Evolutionary conservation across 768 basidiomycete genomes (phyloP).

Genomic region (Boletus bicolor): DNA sequence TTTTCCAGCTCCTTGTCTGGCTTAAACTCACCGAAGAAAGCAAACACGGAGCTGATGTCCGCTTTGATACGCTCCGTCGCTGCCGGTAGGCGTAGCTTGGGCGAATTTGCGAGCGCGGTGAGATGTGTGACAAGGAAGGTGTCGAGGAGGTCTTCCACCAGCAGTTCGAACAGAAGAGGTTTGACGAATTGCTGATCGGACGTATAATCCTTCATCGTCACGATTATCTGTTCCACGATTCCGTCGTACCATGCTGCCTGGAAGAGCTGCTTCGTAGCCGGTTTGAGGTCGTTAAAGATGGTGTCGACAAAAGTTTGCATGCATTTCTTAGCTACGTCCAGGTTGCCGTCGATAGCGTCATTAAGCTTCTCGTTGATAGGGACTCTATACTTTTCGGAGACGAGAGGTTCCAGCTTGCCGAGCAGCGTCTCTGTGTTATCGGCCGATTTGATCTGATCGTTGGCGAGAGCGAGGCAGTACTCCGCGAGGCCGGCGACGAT

Average conservation of each 20-base stretch:
- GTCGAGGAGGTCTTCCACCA: constrained; percentile 91
- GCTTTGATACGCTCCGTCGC: constrained; percentile 81
- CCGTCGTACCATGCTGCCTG: constrained; percentile 87
- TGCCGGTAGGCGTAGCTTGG: constrained; percentile 82
- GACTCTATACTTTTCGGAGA: constrained; percentile 86
- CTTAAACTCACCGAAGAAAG: constrained; percentile 80
- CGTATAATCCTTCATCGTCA: constrained; percentile 97
- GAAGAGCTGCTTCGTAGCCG: constrained; percentile 83
- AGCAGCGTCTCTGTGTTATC: constrained; percentile 89
- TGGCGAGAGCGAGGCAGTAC: constrained; percentile 94
- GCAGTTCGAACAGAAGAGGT: constrained; percentile 82
- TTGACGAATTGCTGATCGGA: constrained; percentile 91
- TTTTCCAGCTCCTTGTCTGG: constrained; percentile 74
- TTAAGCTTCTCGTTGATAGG: constrained; percentile 85
- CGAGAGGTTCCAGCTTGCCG: constrained; percentile 82
- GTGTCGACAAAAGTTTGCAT: constrained; percentile 91
- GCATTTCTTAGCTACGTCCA: constrained; percentile 98
- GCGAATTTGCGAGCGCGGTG: constrained; percentile 76
- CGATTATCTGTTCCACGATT: constrained; percentile 81
- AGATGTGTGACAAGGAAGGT: constrained; percentile 88
- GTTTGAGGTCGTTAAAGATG: constrained; percentile 91
- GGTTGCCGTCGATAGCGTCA: constrained; percentile 96
- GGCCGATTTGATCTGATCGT: constrained; percentile 96
- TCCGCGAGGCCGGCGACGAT: constrained; percentile 86
- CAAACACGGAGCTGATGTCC: constrained; percentile 74